Base-by-base conservation (phyloP, 2,329 filamentous ascomycete species). In the Dactylella cylindrospora region DNA sequence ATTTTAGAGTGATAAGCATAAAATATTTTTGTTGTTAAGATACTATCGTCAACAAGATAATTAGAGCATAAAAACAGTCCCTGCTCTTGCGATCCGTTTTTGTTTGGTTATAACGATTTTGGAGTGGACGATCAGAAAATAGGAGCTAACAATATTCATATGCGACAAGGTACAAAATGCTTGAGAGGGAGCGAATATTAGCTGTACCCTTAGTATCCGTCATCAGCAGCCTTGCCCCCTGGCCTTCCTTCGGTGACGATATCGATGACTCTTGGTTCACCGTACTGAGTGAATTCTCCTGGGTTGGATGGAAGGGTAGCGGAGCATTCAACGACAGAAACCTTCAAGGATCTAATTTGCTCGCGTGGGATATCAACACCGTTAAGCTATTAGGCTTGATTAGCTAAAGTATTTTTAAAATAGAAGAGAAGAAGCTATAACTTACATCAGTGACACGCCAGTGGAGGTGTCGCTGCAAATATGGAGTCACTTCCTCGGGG, bases 401-500 rank as follows among this genome's bases (percentile, higher is more conserved):
- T 38, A 61, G 47, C 15, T 13, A 12, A 9, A 9, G 5, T n/a
- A 35, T 19, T 12, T 15, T 15, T 26, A 13, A 12, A 20, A 10
- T 49, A 17, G 20, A 22, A 19, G 7, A 32, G 6, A 3, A 19
- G 19, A 9, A 29, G n/a, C n/a, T 5, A 35, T 7, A 23, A 47
- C 55, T 49, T 49, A 61, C 60, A 29, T 44, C 65, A 10, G 67
- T 66, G 3, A 71, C 62, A 45, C 71, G 67, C 71, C 70, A 71
- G 41, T 72, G 70, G 15, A 72, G 51, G 29, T 71, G 65, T 20
- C 66, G 50, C 22, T 59, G 69, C 50, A 73, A 43, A 29, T 68
- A 73, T 8, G 70, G 68, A 22, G 70, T 52, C 1, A 74, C 72
- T 20, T 70, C 67, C 12, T 68, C 69, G 4, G 67, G 66, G 6